phyloP scores from a whole-genome alignment of 768 basidiomycete species.

The Gelatoporia subvermispora region DNA sequence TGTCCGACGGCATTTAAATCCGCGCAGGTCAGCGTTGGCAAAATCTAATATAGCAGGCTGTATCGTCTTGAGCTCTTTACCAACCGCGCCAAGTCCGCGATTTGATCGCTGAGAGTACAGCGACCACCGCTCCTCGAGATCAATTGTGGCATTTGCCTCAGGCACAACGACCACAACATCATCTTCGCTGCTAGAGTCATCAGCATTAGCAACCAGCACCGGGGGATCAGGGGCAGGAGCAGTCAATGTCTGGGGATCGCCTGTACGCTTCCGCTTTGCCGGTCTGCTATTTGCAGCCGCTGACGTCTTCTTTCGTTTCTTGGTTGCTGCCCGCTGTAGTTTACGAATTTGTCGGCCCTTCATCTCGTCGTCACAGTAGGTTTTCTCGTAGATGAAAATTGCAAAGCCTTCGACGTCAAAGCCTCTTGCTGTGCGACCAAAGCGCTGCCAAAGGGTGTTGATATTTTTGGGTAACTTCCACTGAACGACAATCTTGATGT shows the following conservation, averaged over 20 bases:
- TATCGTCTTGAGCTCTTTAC: conserved; percentile 7
- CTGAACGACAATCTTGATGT: conserved; percentile 32
- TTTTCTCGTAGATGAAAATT: conserved; percentile 13
- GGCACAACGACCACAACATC: too few species aligned
- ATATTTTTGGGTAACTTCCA: conserved; percentile 23
- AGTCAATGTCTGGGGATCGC: too few species aligned
- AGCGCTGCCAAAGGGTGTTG: conserved; percentile 29
- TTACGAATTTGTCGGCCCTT: not conserved
- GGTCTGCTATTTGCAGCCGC: too few species aligned
- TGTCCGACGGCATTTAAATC: conserved; percentile 14
- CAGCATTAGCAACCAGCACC: too few species aligned
- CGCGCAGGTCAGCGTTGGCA: conserved; percentile 21
- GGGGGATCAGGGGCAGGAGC: too few species aligned
- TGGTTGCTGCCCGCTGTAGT: conserved; percentile 8
- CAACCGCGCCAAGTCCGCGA: not conserved
- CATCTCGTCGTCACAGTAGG: conserved; percentile 7
- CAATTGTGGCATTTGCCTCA: not conserved
- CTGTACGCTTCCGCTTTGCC: too few species aligned
- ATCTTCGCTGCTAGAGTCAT: too few species aligned
- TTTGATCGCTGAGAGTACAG: not conserved
- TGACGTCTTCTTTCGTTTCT: not conserved
- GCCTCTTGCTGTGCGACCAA: conserved; percentile 25
- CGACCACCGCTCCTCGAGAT: not conserved
- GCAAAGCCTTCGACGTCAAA: conserved; percentile 5
- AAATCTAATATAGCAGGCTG: conserved; percentile 22